Conservation (phyloP, 2,329 filamentous ascomycete genomes). For the Cordyceps militaris region DNA sequence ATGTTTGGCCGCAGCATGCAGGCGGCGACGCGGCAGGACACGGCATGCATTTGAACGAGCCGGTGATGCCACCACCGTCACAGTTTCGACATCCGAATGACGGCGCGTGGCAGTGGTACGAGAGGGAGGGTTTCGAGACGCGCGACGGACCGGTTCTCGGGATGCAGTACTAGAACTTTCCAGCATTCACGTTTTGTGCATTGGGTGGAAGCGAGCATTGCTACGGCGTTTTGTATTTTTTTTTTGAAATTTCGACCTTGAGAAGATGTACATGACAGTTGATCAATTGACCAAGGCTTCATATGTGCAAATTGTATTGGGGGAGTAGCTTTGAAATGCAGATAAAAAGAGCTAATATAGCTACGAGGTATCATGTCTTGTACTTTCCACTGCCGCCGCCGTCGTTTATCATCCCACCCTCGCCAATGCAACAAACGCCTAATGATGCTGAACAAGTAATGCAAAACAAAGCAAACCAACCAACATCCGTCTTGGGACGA, state of each 20-base stretch:
- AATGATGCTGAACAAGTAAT: background rate
- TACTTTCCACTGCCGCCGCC: background rate
- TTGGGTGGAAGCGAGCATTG: constrained; percentile 8
- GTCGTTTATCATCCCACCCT: too few species aligned
- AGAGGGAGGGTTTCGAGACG: constrained; percentile 27
- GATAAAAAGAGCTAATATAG: background rate
- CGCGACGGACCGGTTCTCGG: constrained; percentile 13
- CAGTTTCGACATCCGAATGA: constrained; percentile 13
- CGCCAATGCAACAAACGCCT: background rate
- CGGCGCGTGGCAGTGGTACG: constrained; percentile 29
- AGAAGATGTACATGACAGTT: background rate
- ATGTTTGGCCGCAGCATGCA: constrained; percentile 9
- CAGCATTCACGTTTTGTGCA: background rate
- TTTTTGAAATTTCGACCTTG: too few species aligned
- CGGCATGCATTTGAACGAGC: background rate
- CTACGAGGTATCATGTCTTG: background rate
- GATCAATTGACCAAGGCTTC: background rate
- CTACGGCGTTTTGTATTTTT: constrained; percentile 9
- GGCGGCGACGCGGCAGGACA: background rate
- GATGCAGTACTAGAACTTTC: constrained; percentile 6
- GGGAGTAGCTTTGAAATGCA: background rate
- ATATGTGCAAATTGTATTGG: background rate
- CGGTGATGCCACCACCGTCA: constrained; percentile 4
- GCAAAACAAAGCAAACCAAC: background rate
- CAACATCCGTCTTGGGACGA: background rate